Percentiles rank a stretch among this genome's conserved stretches.
Evolutionary conservation across 106 monocot genomes (phyloP).

Genomic region (Dendrobium officinale): DNA sequence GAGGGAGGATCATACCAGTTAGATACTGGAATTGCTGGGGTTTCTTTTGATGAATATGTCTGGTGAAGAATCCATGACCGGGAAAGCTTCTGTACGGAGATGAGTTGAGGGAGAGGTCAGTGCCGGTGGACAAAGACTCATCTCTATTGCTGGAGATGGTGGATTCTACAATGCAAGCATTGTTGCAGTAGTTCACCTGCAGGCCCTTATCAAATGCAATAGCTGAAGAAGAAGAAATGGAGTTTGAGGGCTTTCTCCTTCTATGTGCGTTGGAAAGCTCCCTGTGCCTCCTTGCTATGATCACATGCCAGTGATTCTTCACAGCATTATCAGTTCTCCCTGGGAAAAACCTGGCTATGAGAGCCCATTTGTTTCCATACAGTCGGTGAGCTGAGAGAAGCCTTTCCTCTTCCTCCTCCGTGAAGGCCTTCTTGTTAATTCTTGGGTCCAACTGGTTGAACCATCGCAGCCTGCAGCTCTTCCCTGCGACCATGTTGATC

Average conservation of each 20-base stretch:
- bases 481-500: constrained; percentile 28
- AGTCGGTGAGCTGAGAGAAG: constrained; percentile 57
- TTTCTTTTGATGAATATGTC: background rate
- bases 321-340: constrained; percentile 83
- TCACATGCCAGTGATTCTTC: constrained; percentile 93
- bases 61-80: background rate
- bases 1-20: constrained; percentile 6
- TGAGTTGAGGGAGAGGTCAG: constrained; percentile 9
- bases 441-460: constrained; percentile 85
- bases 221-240: background rate
- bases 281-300: constrained; percentile 62
- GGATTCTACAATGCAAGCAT: constrained; percentile 41
- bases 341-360: constrained; percentile 64
- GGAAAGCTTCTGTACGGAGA: constrained; percentile 10
- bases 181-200: constrained; percentile 2
- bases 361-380: constrained; percentile 74
- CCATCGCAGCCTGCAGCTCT: constrained; percentile 88
- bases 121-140: constrained; percentile 17
- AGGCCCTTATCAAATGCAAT: background rate
- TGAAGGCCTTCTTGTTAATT: constrained; percentile 76
- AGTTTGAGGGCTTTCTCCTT: constrained; percentile 29
- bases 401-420: constrained; percentile 67
- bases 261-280: constrained; percentile 33
- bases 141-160: constrained; percentile 32
- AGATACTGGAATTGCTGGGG: background rate